These are phyloP conservation scores for Wallacemonas collosoma DNA, from an alignment of 208 protist species.

Conservation along the genomic window DNA sequence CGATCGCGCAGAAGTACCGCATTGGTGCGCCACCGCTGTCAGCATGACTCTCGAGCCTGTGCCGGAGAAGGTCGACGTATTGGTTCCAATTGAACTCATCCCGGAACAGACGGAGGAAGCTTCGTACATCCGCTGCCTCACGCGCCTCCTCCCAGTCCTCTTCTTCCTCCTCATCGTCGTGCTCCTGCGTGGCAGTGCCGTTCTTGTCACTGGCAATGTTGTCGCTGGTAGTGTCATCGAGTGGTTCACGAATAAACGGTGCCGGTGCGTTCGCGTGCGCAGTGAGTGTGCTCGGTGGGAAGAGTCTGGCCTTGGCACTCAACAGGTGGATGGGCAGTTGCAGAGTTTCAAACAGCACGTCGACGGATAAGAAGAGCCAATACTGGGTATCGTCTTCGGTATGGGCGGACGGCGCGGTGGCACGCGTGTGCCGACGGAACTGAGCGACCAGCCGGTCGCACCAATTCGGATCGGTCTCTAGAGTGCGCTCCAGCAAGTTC, in stretches of 20 bases:
- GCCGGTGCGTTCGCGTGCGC: constrained; percentile 1
- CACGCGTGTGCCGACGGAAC: constrained; percentile 16
- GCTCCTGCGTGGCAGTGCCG: neutral
- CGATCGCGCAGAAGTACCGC: constrained; percentile 71
- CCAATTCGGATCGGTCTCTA: constrained; percentile 28
- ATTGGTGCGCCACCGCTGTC: constrained; percentile 1
- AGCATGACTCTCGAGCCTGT: constrained; percentile 10
- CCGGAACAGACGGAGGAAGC: constrained; percentile 85
- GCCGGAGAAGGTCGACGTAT: constrained; percentile 57
- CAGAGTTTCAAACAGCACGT: constrained; percentile 71
- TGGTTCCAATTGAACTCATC: constrained; percentile 70
- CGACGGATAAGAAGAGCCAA: constrained; percentile 62
- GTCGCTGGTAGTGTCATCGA: neutral
- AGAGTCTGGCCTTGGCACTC: constrained; percentile 72
- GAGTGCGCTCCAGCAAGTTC: constrained; percentile 50
- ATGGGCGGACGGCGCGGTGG: neutral
- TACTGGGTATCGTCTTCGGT: constrained; percentile 9
- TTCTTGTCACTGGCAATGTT: neutral
- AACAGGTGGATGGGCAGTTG: constrained; percentile 73
- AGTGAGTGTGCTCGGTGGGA: constrained; percentile 20
- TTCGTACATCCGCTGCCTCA: constrained; percentile 25
- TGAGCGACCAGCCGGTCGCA: constrained; percentile 33
- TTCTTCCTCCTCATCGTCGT: constrained; percentile 23
- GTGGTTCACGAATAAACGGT: constrained; percentile 30
- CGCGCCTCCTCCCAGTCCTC: constrained; percentile 28